Percentiles rank a stretch among this genome's conserved stretches.
Conservation (phyloP, 495 filamentous ascomycete genomes). For the Aspergillus diversus region DNA sequence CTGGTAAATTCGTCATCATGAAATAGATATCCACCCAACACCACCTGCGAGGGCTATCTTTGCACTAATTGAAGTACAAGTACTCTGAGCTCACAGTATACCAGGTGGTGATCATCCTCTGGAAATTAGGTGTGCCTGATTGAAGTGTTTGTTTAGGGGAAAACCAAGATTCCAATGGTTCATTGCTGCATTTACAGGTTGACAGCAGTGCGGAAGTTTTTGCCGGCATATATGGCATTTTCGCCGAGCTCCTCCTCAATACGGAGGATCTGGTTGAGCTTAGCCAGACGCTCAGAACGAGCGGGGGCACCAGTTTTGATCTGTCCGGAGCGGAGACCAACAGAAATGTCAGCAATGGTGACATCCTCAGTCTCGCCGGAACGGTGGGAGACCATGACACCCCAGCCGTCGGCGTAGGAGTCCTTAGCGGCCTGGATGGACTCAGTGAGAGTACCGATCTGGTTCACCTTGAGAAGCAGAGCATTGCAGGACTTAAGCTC, state of each 20-base stretch:
- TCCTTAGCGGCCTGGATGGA: slow-evolving; percentile 99
- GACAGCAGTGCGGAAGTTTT: slow-evolving; percentile 86
- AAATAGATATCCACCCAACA: slow-evolving; percentile 19
- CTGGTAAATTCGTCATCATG: slow-evolving; percentile 36
- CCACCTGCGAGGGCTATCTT: slow-evolving; percentile 6
- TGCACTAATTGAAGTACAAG: slow-evolving; percentile 16
- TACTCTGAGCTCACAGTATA: slow-evolving; percentile 9
- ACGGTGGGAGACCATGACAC: slow-evolving; percentile 99
- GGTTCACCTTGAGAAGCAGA: slow-evolving; percentile 99
- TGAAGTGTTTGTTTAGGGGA: slow-evolving; percentile 9
- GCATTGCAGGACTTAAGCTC: slow-evolving; percentile 98
- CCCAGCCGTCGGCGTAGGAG: slow-evolving; percentile 95
- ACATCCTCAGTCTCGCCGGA: slow-evolving; percentile 99
- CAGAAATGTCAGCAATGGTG: slow-evolving; percentile 96
- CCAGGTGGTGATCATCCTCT: slow-evolving; percentile 15
- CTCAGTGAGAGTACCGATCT: slow-evolving; percentile 97
- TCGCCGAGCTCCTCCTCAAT: slow-evolving; percentile 98
- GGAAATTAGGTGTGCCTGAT: slow-evolving; percentile 11
- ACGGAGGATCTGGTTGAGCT: slow-evolving; percentile 99
- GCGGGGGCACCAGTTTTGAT: slow-evolving; percentile 99
- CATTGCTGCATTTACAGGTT: slow-evolving; percentile 67
- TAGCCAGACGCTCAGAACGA: slow-evolving; percentile 95
- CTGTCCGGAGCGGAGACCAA: slow-evolving; percentile 93
- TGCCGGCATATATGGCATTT: slow-evolving; percentile 88
- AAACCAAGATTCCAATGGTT: slow-evolving; percentile 9